phyloP scores from a whole-genome alignment of 257 asterid genomes.

The Handroanthus guayacan region DNA sequence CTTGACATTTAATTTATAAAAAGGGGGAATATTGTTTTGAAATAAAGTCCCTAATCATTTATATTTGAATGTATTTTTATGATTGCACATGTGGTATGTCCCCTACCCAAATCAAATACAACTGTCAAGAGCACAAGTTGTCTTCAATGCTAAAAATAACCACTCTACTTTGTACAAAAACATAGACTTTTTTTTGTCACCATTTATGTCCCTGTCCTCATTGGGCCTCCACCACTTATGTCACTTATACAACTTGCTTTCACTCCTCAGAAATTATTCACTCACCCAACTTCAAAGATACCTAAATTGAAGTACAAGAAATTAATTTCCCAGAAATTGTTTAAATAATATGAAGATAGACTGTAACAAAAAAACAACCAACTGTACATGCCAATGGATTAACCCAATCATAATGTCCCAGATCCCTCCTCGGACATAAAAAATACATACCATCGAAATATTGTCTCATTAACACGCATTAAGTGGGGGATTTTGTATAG shows the following conservation, averaged over 20 bases:
- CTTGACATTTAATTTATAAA: too few relatives aligned
- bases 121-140: constrained; percentile 52
- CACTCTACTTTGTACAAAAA: constrained; percentile 15
- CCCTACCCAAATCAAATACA: constrained; percentile 56
- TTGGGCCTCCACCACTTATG: constrained; percentile 6
- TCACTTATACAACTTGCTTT: constrained; percentile 20
- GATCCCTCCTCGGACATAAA: too few relatives aligned
- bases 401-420: background rate
- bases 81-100: constrained; percentile 69
- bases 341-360: background rate
- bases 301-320: background rate
- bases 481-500: too few relatives aligned
- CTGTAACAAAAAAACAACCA: constrained; percentile 11
- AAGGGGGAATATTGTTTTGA: too few relatives aligned
- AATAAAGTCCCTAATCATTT: background rate
- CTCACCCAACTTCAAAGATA: background rate
- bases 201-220: constrained; percentile 37
- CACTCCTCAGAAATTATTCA: background rate
- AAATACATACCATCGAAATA: too few relatives aligned
- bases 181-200: constrained; percentile 14
- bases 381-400: constrained; percentile 31
- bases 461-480: too few relatives aligned
- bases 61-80: constrained; percentile 27
- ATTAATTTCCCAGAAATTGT: background rate
- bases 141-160: constrained; percentile 49